Base-by-base conservation (phyloP, 176 grass and related monocot species). In the Phoenix roebelenii region DNA sequence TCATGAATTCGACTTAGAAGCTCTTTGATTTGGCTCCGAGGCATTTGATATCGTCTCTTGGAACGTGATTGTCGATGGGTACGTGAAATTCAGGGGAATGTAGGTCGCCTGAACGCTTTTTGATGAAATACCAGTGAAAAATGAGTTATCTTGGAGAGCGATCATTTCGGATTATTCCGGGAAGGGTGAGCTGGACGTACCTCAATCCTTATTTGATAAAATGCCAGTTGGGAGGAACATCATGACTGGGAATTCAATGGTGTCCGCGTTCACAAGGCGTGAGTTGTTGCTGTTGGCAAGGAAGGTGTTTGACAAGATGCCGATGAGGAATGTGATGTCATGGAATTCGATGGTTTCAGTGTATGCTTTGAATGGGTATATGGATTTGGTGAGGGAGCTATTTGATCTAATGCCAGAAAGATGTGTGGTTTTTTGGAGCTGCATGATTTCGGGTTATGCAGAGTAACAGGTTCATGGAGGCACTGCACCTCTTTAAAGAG, bases 381-480 rank as follows among this genome's bases (percentile, higher is more conserved):
- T 20, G 20, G 20, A 20, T 20, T 0, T 20, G 20, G 20, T 20
- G 20, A 20, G 20, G 20, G 20, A 20, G 20, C 0, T 20, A 20
- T 20, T 20, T 20, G 20, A 20, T 20, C 20, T 20, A 20, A 20
- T 20, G 20, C 20, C 20, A 0, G 71, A 82, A 30, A 82, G 81
- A 44, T 72, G 82, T 51, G 87, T 82, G 15, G 63, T 85, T 53
- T 85, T 68, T 16, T 90, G 75, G 81, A 90, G 75, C 3, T 82
- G 60, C 79, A 85, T 90, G 87, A 76, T 90, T 63, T 85, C 82
- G 0, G 82, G 87, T 23, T 85, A 82, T 66, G 75, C 75, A 82
- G 56, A 77, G 53, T 60, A 68, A 63, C 23, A 54, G 58, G 10
- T 69, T 83, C 22, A 25, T 22, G 0, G 74, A 81, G 49, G 79